These are phyloP conservation scores for Sextonia rubra DNA, from an alignment of 164 flowering plant species.

Conservation along the genomic window DNA sequence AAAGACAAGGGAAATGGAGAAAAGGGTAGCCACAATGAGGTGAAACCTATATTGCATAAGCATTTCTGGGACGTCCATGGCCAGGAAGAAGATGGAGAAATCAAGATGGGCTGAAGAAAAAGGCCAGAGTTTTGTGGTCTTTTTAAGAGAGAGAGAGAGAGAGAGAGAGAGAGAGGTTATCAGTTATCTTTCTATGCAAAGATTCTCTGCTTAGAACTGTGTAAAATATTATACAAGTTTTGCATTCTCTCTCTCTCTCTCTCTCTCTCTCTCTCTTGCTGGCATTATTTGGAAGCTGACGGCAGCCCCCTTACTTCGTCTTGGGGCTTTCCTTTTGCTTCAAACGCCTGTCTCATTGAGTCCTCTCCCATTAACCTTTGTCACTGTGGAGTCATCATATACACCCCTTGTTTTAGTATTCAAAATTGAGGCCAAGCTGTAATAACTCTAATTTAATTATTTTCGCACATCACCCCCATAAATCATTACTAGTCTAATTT, in stretches of 20 bases:
- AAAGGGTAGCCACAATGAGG: constrained; percentile 18
- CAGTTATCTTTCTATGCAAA: neutral
- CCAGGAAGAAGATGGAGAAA: neutral
- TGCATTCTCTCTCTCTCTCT: neutral
- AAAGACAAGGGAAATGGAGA: constrained; percentile 4
- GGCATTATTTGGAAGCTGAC: too few species aligned
- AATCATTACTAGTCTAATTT: too few species aligned
- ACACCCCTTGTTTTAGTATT: too few species aligned
- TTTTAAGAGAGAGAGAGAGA: neutral
- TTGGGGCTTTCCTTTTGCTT: too few species aligned
- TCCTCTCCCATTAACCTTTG: too few species aligned
- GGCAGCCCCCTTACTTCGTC: too few species aligned
- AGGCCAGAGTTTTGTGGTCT: neutral
- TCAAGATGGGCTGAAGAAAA: neutral
- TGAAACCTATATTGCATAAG: constrained; percentile 47
- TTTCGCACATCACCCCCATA: too few species aligned
- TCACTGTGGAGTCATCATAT: too few species aligned
- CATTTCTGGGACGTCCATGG: constrained; percentile 49
- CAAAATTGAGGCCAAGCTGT: too few species aligned
- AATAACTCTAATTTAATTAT: too few species aligned
- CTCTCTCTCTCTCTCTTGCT: too few species aligned
- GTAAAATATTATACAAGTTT: neutral
- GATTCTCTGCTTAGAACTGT: neutral
- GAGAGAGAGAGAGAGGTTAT: neutral
- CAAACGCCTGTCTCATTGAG: too few species aligned